Evolutionary conservation across 352 stramenopile genomes (phyloP).

Genomic region (Phytophthora constricta): DNA sequence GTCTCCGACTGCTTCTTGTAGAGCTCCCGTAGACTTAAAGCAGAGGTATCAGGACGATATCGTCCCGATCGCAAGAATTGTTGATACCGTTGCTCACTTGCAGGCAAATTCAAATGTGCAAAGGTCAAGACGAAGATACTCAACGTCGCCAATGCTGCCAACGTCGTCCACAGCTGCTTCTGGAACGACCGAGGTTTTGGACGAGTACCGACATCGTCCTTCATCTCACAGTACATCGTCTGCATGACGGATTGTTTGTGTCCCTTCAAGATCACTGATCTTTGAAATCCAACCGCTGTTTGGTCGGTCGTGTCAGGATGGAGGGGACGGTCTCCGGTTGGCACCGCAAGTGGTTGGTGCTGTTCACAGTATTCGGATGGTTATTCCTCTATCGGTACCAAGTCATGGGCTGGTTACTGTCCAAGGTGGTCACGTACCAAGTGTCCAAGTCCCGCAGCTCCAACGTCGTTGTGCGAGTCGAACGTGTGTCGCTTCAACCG

Average conservation of each 20-base stretch:
- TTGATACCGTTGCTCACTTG: constrained; percentile 1
- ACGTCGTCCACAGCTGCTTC: constrained; percentile 25
- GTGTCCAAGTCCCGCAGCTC: constrained; percentile 34
- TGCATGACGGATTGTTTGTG: constrained; percentile 8
- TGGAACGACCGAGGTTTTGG: constrained; percentile 10
- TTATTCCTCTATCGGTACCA: constrained; percentile 67
- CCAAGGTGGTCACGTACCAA: constrained; percentile 45
- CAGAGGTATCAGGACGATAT: background rate
- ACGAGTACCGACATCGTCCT: constrained; percentile 5
- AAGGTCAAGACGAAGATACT: constrained; percentile 28
- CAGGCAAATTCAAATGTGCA: constrained; percentile 26
- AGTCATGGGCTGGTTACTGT: constrained; percentile 58
- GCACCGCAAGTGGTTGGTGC: constrained; percentile 71
- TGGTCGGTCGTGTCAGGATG: constrained; percentile 27
- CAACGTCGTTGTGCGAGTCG: constrained; percentile 39
- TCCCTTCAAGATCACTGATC: background rate
- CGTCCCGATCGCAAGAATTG: constrained; percentile 23
- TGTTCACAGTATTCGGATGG: constrained; percentile 44
- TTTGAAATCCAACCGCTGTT: background rate
- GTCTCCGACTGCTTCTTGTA: background rate
- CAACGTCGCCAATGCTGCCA: constrained; percentile 8
- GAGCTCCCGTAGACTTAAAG: constrained; percentile 64
- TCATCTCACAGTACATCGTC: constrained; percentile 4
- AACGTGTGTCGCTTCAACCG: constrained; percentile 52
- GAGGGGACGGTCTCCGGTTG: constrained; percentile 39